These are phyloP conservation scores for Tilletia caries DNA, from an alignment of 1,284 basidiomycete genomes.

Conservation along the genomic window DNA sequence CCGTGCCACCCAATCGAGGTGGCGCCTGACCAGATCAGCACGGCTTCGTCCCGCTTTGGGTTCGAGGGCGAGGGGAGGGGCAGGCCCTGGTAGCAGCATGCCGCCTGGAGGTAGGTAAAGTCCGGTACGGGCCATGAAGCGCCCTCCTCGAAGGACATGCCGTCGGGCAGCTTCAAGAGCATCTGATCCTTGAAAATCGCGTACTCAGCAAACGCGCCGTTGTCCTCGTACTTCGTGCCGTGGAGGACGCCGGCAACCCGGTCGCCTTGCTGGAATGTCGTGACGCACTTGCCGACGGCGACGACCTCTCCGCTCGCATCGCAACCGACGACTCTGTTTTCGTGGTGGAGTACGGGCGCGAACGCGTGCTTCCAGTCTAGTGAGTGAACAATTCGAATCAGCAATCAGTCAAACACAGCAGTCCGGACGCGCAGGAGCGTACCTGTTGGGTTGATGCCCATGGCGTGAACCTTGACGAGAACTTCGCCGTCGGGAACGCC, in stretches of 20 bases:
- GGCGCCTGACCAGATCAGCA: slow-evolving; percentile 15
- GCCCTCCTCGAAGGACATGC: slow-evolving; percentile 15
- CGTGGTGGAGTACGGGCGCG: neutral
- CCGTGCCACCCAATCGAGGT: slow-evolving; percentile 15
- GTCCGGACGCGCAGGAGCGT: too few relatives aligned
- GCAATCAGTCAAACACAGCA: too few relatives aligned
- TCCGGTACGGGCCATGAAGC: slow-evolving; percentile 12
- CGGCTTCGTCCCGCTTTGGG: slow-evolving; percentile 8
- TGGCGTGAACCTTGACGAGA: slow-evolving; percentile 13
- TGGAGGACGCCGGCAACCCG: slow-evolving; percentile 13
- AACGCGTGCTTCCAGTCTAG: neutral
- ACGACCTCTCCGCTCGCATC: slow-evolving; percentile 13
- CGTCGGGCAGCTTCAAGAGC: slow-evolving; percentile 10
- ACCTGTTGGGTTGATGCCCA: slow-evolving; percentile 18
- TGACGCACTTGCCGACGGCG: slow-evolving; percentile 12
- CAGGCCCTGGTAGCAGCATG: slow-evolving; percentile 9
- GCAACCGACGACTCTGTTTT: neutral
- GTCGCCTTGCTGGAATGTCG: slow-evolving; percentile 1
- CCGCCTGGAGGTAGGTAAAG: slow-evolving; percentile 15
- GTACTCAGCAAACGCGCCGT: slow-evolving; percentile 18
- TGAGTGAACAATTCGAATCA: too few relatives aligned
- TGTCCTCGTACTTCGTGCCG: slow-evolving; percentile 6
- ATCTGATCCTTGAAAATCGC: slow-evolving; percentile 10
- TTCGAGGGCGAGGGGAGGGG: neutral
- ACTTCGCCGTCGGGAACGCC: slow-evolving; percentile 12